A percentile compares a stretch with the other conserved stretches of the same genome.
These are phyloP conservation scores for Sugiyamaella qingdaonensis DNA, from an alignment of 805 yeast species.

Conservation along the genomic window DNA sequence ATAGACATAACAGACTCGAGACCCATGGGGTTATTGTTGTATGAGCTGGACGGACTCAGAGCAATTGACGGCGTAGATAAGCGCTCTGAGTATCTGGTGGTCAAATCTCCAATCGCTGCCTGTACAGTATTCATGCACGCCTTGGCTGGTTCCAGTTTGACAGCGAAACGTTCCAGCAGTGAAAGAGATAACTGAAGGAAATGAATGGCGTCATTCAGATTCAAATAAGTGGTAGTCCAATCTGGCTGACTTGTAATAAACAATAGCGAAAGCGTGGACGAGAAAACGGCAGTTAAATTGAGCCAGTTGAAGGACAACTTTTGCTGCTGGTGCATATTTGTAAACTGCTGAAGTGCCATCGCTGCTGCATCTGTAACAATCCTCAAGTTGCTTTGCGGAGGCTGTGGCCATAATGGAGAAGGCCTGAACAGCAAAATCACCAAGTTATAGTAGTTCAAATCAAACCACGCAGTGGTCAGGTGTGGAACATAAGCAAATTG, in stretches of 20 bases:
- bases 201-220: conserved; percentile 3
- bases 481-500: conserved; percentile 19
- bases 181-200: conserved; percentile 10
- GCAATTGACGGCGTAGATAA: background rate
- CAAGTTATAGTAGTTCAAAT: conserved; percentile 20
- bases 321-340: conserved; percentile 15
- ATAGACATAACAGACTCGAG: conserved; percentile 14
- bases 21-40: background rate
- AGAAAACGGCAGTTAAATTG: conserved; percentile 18
- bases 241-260: conserved; percentile 17
- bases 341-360: conserved; percentile 18
- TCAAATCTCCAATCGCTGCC: conserved; percentile 1
- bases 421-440: conserved; percentile 21
- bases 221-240: conserved; percentile 6
- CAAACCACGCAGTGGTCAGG: conserved; percentile 22
- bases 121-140: conserved; percentile 13
- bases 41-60: no score
- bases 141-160: conserved; percentile 18
- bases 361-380: conserved; percentile 19
- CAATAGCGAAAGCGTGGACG: conserved; percentile 18
- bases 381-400: conserved; percentile 15
- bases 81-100: background rate
- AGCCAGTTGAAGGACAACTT: conserved; percentile 23
- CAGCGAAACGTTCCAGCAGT: conserved; percentile 11
- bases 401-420: conserved; percentile 20